Conservation (phyloP, 768 basidiomycete species). For the Cyclocybe cylindracea region DNA sequence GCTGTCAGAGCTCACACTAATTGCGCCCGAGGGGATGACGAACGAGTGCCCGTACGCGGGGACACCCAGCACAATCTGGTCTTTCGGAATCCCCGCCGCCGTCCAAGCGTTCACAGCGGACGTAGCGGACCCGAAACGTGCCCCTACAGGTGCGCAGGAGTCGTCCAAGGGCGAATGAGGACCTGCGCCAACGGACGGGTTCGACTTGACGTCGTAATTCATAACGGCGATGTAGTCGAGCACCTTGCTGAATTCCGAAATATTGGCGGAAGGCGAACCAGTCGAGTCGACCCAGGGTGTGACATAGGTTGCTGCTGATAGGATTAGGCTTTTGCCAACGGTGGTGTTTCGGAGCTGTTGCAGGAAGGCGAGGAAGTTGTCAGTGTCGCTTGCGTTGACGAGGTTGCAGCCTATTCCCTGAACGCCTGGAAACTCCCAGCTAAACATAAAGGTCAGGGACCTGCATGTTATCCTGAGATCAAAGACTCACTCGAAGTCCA, state of each 20-base stretch:
- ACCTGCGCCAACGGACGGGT: slow-evolving; percentile 58
- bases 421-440: slow-evolving; percentile 85
- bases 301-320: slow-evolving; percentile 72
- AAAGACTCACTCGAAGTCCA: slow-evolving; percentile 64
- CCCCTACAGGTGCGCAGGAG: slow-evolving; percentile 58
- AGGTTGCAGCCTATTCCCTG: slow-evolving; percentile 73
- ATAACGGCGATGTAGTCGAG: slow-evolving; percentile 78
- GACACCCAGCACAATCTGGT: slow-evolving; percentile 79
- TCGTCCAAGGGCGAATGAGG: slow-evolving; percentile 86
- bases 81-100: slow-evolving; percentile 71
- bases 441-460: slow-evolving; percentile 23
- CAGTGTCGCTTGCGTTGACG: slow-evolving; percentile 62
- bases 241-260: slow-evolving; percentile 63
- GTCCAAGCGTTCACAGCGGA: slow-evolving; percentile 78
- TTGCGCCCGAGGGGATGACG: slow-evolving; percentile 37
- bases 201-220: slow-evolving; percentile 70
- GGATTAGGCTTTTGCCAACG: slow-evolving; percentile 55
- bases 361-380: slow-evolving; percentile 80
- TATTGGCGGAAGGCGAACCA: slow-evolving; percentile 58
- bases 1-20: slow-evolving; percentile 24
- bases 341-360: slow-evolving; percentile 62
- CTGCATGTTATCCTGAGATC: background rate
- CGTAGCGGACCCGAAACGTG: slow-evolving; percentile 74
- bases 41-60: slow-evolving; percentile 85
- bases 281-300: slow-evolving; percentile 63